A percentile compares a stretch with the other conserved stretches of the same genome.
Evolutionary conservation across 129 eudicot genomes (phyloP).

Genomic region (Arctium lappa): DNA sequence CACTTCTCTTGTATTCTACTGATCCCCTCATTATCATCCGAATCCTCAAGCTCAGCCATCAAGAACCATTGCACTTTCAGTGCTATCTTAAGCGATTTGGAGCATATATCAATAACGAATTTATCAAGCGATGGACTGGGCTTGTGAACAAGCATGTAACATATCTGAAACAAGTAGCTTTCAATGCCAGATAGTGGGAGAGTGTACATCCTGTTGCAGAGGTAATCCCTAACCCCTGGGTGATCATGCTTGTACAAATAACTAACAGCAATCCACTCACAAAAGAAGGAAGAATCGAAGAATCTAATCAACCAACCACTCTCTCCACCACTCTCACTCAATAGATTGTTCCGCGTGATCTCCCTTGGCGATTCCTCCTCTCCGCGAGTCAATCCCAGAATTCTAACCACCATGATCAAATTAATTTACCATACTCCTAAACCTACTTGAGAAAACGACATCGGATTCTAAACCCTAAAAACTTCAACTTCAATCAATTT

Average conservation of each 20-base stretch:
- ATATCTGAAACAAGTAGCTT: conserved; percentile 96
- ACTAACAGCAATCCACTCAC: conserved; percentile 99
- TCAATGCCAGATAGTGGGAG: conserved; percentile 92
- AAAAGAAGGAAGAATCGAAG: conserved; percentile 91
- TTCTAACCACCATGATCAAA: conserved; percentile 71
- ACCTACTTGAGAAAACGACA: conserved; percentile 30
- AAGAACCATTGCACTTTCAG: conserved; percentile 95
- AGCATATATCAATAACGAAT: conserved; percentile 89
- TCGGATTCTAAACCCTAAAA: conserved; percentile 41
- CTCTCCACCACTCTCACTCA: conserved; percentile 79
- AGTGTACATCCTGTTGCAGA: conserved; percentile 96
- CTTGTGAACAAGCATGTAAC: conserved; percentile 92
- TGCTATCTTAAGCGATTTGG: conserved; percentile 79
- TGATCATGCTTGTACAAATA: conserved; percentile 95
- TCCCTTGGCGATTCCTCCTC: conserved; percentile 88
- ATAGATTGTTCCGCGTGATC: conserved; percentile 69
- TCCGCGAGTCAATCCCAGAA: conserved; percentile 70
- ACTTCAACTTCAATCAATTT: conserved; percentile 22
- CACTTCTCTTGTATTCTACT: conserved; percentile 97
- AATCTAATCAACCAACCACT: conserved; percentile 95
- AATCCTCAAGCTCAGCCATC: conserved; percentile 98
- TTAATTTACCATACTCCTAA: conserved; percentile 30
- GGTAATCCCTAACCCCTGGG: conserved; percentile 89
- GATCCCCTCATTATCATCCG: conserved; percentile 93
- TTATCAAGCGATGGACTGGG: conserved; percentile 95